Conservation (phyloP, 306 rosid genomes). For the Rosa multiflora region DNA sequence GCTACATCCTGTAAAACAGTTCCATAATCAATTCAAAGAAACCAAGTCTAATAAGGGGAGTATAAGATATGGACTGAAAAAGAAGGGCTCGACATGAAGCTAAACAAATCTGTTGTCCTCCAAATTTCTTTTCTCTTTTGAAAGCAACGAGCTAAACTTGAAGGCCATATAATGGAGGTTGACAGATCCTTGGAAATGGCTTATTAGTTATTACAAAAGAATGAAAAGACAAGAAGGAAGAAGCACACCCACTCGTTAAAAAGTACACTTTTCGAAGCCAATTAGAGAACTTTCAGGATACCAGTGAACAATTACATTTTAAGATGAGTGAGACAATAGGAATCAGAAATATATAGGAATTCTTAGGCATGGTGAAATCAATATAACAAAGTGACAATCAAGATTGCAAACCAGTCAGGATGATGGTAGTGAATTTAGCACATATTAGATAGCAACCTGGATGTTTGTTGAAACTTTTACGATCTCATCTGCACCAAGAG, state of each 20-base stretch:
- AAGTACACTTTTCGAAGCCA: neutral
- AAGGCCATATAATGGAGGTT: neutral
- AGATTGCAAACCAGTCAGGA: neutral
- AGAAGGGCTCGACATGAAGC: neutral
- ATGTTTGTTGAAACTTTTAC: constrained; percentile 66
- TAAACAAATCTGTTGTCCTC: neutral
- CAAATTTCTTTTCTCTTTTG: neutral
- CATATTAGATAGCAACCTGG: constrained; percentile 39
- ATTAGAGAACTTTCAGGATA: neutral
- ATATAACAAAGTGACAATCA: neutral
- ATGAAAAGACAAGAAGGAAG: neutral
- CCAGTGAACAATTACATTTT: neutral
- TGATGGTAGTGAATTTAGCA: neutral
- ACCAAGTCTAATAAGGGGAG: neutral
- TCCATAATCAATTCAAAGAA: neutral
- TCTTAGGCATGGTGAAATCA: neutral
- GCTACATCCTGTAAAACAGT: constrained; percentile 50
- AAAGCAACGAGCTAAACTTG: neutral
- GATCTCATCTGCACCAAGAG: constrained; percentile 73
- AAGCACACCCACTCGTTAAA: neutral
- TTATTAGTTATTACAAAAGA: neutral
- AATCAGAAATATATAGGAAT: neutral
- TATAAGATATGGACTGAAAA: neutral
- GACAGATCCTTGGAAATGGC: neutral
- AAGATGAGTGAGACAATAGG: neutral